Base-by-base conservation (phyloP, 2,329 filamentous ascomycete species). In the Pseudogymnoascus sp. region DNA sequence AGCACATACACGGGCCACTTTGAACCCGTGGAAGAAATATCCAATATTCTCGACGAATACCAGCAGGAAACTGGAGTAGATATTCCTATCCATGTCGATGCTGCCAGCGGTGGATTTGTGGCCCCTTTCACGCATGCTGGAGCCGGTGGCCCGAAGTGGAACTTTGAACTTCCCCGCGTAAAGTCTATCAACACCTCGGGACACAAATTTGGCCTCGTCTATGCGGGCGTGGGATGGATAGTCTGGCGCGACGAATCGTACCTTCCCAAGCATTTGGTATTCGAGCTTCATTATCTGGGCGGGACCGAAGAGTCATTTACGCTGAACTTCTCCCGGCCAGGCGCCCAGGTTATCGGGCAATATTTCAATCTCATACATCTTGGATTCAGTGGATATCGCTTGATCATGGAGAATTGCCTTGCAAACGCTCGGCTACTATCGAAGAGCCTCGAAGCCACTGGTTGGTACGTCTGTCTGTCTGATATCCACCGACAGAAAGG, bases 1-100 rank as follows among this genome's bases (percentile, higher is more conserved):
- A 85, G 80, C 58, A 90, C 87, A 0, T 90, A 90, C 66, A 90
- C 87, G 0, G 87, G 87, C 0, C 85, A 90, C 68, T 90, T 86
- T 64, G 87, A 90, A 71, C 85, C 86, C 0, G 86, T 90, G 0
- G 82, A 88, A 69, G 82, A 85, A 67, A 81, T 90, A 18, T 83
- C 81, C 18, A 78, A 84, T 15, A 80, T 89, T 11, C 75, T 90
- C 2, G 84, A 89, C 64, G 77, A 82, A 43, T 86, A 80, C 58
- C 77, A 89, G 70, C 75, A 79, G 60, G 75, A 83, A 68, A 86
- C 82, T 2, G 85, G 85, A 0, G 68, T 80, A 35, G 81, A 86
- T 63, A 86, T 89, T 62, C 85, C 86, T 0, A 90, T 90, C 41
- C 84, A 87, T 62, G 83, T 87, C 2, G 84, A 86, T 70, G 82